Base-by-base conservation (phyloP, 495 filamentous ascomycete species). In the Penicillium steckii region DNA sequence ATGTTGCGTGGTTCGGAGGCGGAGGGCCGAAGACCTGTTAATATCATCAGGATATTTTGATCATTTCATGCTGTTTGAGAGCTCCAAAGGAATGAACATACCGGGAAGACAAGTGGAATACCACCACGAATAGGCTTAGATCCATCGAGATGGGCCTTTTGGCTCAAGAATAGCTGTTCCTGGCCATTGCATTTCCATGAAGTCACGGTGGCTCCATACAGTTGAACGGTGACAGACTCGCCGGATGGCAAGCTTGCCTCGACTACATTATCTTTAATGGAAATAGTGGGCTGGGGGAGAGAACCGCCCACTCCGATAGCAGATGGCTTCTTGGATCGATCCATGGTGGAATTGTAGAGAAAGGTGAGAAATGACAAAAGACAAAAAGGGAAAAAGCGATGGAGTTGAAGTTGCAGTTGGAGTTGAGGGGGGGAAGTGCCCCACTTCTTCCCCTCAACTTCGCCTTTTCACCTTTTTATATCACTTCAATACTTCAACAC, bases 101-200 rank as follows among this genome's bases (percentile, higher is more conserved):
- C 92, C 17, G 95, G 95, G 66, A 99, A 99, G 3, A 99, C 95
- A 26, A 99, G 71, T 7, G 95, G 95, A 54, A 99, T 89, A 5
- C 95, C 79, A 46, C 79, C 79, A 32, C 79, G 70, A 48, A 81
- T 79, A 5, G 79, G 70, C 66, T 88, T 88, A 45, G 80, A 83
- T 3, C 85, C 85, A 61, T 88, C 85, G 42, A 87, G 62, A 47
- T 71, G 73, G 17, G 92, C 89, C 50, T 84, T 86, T 50, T 89
- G 80, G 62, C 88, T 93, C 48, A 97, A 53, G 76, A 91, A 99
- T 35, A 99, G 77, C 68, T 89, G 92, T 77, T 98, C 95, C 52
- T 82, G 70, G 53, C 91, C 92, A 30, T 75, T 71, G 26, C 81
- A 81, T 77, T 93, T 95, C 95, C 95, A 99, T 59, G 86, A 90